Evolutionary conservation across 2,329 filamentous ascomycete species (phyloP).

Genomic region (Pseudocercospora pini-densiflorae): DNA sequence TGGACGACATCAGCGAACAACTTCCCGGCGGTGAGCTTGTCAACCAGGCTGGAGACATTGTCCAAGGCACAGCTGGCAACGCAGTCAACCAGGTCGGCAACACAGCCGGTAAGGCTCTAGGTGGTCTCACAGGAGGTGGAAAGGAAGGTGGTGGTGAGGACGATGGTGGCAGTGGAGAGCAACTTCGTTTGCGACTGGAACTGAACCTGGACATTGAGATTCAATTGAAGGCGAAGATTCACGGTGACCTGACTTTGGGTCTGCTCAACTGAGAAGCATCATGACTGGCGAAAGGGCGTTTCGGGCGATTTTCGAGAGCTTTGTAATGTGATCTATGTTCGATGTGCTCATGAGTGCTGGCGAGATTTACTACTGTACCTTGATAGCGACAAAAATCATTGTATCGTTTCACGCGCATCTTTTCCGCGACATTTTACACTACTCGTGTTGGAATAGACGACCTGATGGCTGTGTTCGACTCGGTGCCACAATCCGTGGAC

Average conservation of each 20-base stretch:
- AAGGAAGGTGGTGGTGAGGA: constrained; percentile 40
- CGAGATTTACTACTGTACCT: not conserved
- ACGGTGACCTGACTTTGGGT: constrained; percentile 65
- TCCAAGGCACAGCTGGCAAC: constrained; percentile 58
- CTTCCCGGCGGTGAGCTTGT: constrained; percentile 58
- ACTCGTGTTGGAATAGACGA: not conserved
- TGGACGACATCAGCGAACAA: constrained; percentile 61
- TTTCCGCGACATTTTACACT: not conserved
- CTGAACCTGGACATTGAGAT: constrained; percentile 67
- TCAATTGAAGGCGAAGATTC: constrained; percentile 67
- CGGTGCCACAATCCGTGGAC: not conserved
- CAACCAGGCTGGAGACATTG: constrained; percentile 59
- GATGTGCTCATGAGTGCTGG: not conserved
- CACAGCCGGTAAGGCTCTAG: constrained; percentile 51
- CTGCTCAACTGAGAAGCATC: constrained; percentile 44
- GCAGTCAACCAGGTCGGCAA: constrained; percentile 50
- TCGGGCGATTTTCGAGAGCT: not conserved
- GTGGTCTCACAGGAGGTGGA: constrained; percentile 52
- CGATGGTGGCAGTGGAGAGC: constrained; percentile 50
- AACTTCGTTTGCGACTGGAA: constrained; percentile 62
- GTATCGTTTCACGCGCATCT: not conserved
- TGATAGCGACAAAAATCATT: not conserved
- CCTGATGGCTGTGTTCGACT: not conserved
- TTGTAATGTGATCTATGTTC: not conserved
- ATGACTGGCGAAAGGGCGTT: constrained; percentile 2